Percentiles rank a stretch among this genome's conserved stretches.
Evolutionary conservation across 163 green algal species (phyloP).

Genomic region (Coccomyxa subellipsoidea): DNA sequence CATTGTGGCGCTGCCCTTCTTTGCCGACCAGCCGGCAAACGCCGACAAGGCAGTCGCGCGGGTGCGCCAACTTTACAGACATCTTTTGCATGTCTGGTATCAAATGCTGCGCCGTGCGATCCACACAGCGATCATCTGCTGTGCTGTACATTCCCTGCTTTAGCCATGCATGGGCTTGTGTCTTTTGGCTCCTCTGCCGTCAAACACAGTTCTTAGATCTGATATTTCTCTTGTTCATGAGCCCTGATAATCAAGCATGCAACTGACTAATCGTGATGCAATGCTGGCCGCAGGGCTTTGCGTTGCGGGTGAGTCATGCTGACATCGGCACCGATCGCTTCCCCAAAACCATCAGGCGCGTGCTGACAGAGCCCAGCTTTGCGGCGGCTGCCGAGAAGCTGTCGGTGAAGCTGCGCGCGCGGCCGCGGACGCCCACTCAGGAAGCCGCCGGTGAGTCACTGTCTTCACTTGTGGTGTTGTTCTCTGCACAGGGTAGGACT

Average conservation of each 20-base stretch:
- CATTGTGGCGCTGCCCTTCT: constrained; percentile 4
- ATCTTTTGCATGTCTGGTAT: not conserved
- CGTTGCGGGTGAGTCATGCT: not conserved
- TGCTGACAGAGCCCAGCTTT: not conserved
- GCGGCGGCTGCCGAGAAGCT: not conserved
- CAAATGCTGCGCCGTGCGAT: not conserved
- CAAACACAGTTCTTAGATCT: too few relatives aligned
- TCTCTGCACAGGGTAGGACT: too few relatives aligned
- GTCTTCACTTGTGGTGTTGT: too few relatives aligned
- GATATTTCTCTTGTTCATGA: too few relatives aligned
- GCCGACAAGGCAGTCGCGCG: not conserved
- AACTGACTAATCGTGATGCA: too few relatives aligned
- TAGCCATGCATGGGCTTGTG: too few relatives aligned
- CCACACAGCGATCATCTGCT: too few relatives aligned
- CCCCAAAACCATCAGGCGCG: not conserved
- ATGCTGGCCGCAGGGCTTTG: constrained; percentile 6
- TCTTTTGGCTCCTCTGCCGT: not conserved
- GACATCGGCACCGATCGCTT: not conserved
- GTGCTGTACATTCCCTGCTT: too few relatives aligned
- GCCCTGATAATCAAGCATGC: too few relatives aligned
- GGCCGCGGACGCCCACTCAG: not conserved
- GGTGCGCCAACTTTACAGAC: not conserved
- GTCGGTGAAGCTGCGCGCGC: not conserved
- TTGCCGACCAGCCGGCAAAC: not conserved
- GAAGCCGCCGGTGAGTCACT: constrained; percentile 3